These are phyloP conservation scores for Phyllachora maydis DNA, from an alignment of 2,329 filamentous ascomycete species.

Conservation along the genomic window DNA sequence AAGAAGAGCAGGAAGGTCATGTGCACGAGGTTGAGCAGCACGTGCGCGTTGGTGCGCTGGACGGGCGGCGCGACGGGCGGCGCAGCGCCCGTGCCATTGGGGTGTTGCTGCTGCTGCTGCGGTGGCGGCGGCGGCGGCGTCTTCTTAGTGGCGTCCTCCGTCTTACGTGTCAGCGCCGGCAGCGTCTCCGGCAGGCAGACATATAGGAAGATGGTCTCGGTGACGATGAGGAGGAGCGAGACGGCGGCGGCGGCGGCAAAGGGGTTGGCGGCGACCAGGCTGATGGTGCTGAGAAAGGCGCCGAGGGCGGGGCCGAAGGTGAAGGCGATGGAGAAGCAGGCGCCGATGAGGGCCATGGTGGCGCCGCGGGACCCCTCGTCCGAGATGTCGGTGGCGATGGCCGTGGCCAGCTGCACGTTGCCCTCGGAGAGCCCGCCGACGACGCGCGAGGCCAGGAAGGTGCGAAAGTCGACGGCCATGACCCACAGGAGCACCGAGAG, in stretches of 20 bases:
- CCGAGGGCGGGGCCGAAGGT: constrained; percentile 89
- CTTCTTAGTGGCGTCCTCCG: constrained; percentile 6
- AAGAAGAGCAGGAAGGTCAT: constrained; percentile 91
- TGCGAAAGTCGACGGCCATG: constrained; percentile 79
- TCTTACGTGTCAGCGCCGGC: constrained; percentile 34
- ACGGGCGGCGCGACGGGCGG: constrained; percentile 2
- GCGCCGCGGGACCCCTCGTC: constrained; percentile 66
- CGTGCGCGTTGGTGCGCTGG: constrained; percentile 63
- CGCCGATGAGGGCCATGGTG: constrained; percentile 91
- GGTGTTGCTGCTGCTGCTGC: constrained; percentile 2
- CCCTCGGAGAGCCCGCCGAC: constrained; percentile 90
- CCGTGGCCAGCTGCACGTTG: constrained; percentile 88
- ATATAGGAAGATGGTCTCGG: constrained; percentile 81
- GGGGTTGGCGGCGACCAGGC: constrained; percentile 66
- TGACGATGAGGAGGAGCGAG: constrained; percentile 63
- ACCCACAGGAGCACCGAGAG: constrained; percentile 90
- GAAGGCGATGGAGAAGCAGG: constrained; percentile 92
- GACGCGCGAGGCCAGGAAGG: constrained; percentile 80
- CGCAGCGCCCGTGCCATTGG: constrained; percentile 5
- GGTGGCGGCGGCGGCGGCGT: constrained; percentile 6
- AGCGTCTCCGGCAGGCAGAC: constrained; percentile 71
- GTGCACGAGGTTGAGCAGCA: constrained; percentile 66
- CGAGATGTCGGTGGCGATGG: constrained; percentile 90
- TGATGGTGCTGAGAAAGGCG: constrained; percentile 62
- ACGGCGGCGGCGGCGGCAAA: constrained; percentile 87